Base-by-base conservation (phyloP, 306 rosid species). In the apple (Malus domestica) region DNA sequence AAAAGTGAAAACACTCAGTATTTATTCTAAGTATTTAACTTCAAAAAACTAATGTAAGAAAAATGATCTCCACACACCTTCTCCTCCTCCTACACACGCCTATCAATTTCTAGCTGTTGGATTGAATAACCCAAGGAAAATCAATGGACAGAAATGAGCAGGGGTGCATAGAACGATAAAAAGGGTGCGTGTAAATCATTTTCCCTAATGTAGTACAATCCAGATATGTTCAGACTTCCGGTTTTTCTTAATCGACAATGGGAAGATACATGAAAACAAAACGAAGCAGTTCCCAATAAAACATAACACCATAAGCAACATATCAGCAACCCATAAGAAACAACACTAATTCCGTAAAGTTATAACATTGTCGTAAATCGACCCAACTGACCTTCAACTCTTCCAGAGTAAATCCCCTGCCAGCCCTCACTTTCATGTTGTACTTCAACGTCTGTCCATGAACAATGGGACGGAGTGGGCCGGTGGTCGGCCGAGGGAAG, bases 361-460 rank as follows among this genome's bases (percentile, higher is more conserved):
- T 51, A 16, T 2, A 16, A 2, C 1, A 51, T 51, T 51, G 20
- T 57, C 29, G 4, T n/a, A 22, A 20, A 57, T 20, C 11, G 5
- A 20, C 25, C 20, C 4, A n/a, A 19, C 61, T 30, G n/a, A 63
- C 44, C 68, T 64, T 64, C 44, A 64, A 25, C 35, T 64, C 68
- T 68, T 87, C 93, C 4, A 89, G 81, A 40, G 90, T 81, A 80
- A 89, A 89, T 4, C 92, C 93, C n/a, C 85, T 86, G 2, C 93
- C 93, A 61, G 90, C 85, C 62, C 90, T 87, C 12, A 86, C 83
- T 73, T 91, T 91, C 96, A 89, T 91, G 76, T 84, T 89, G 57
- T 90, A 87, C 70, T 88, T 88, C 88, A 84, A 74, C 1, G 92
- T 89, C 64, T 91, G 90, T 7, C 92, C 96, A 38, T 87, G 92